Percentiles rank a stretch among this genome's conserved stretches.
Evolutionary conservation across 2,329 filamentous ascomycete genomes (phyloP).

Genomic region (Aspergillus terreus): DNA sequence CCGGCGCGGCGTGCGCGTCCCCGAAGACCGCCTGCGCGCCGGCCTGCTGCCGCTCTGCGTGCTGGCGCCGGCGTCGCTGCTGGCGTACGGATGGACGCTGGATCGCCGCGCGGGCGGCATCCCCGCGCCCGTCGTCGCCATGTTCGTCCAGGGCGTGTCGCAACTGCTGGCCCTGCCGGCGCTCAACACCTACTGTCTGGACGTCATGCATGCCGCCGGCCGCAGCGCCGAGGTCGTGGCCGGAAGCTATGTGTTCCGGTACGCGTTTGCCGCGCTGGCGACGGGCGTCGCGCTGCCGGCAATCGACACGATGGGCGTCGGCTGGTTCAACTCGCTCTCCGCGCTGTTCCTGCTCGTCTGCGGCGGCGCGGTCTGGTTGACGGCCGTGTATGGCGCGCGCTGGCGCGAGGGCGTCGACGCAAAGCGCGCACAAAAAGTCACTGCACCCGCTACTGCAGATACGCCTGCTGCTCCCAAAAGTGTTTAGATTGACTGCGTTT

Average conservation of each 20-base stretch:
- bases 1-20: constrained; percentile 54
- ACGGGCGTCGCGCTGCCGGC: constrained; percentile 71
- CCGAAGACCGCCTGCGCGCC: constrained; percentile 65
- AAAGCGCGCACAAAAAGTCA: constrained; percentile 38
- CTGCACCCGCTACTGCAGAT: too few relatives aligned
- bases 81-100: constrained; percentile 66
- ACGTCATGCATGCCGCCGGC: constrained; percentile 65
- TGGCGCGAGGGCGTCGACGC: constrained; percentile 56
- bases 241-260: constrained; percentile 75
- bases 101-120: constrained; percentile 54
- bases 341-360: constrained; percentile 53
- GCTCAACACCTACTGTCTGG: constrained; percentile 76
- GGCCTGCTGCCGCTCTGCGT: constrained; percentile 55
- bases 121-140: constrained; percentile 61
- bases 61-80: constrained; percentile 59
- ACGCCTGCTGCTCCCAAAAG: constrained; percentile 1
- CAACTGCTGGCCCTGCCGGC: constrained; percentile 73
- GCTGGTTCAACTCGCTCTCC: constrained; percentile 74
- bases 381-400: constrained; percentile 47
- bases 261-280: constrained; percentile 68
- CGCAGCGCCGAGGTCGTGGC: constrained; percentile 70
- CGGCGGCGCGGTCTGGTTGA: constrained; percentile 46
- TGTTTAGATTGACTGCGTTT: neutral
- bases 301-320: constrained; percentile 70
- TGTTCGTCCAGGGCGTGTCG: constrained; percentile 71